Conservation (phyloP, 2,329 filamentous ascomycete species). For the Colletotrichum sp. region DNA sequence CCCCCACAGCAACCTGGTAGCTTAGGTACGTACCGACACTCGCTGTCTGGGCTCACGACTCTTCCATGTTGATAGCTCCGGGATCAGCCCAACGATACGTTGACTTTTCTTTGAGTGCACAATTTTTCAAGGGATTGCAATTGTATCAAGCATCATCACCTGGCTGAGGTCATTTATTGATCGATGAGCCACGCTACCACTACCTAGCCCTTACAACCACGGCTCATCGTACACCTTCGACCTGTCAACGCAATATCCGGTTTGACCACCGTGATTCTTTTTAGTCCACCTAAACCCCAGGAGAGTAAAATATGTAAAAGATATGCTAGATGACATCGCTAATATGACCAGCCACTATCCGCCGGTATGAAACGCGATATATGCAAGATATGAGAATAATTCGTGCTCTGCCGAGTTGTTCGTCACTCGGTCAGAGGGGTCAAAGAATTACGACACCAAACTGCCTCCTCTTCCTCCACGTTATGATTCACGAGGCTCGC, state of each 20-base stretch:
- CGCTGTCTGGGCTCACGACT: background rate
- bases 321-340: constrained; percentile 3
- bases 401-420: constrained; percentile 11
- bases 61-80: background rate
- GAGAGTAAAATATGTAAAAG: background rate
- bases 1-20: background rate
- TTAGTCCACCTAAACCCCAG: background rate
- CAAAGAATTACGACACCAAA: background rate
- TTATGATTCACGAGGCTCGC: background rate
- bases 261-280: background rate
- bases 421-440: constrained; percentile 1
- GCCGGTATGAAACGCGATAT: background rate
- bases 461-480: background rate
- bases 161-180: background rate
- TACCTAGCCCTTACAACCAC: background rate
- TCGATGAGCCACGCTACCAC: background rate
- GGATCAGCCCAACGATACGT: background rate
- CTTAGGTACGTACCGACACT: constrained; percentile 9
- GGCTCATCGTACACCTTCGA: background rate
- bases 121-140: background rate
- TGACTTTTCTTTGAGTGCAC: too few species aligned
- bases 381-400: constrained; percentile 13
- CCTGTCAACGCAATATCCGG: background rate
- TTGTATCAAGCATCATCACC: background rate
- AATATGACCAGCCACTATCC: background rate